These are phyloP conservation scores for Neotropicomus parvogracilis DNA, from an alignment of 1,284 basidiomycete genomes.

Conservation along the genomic window DNA sequence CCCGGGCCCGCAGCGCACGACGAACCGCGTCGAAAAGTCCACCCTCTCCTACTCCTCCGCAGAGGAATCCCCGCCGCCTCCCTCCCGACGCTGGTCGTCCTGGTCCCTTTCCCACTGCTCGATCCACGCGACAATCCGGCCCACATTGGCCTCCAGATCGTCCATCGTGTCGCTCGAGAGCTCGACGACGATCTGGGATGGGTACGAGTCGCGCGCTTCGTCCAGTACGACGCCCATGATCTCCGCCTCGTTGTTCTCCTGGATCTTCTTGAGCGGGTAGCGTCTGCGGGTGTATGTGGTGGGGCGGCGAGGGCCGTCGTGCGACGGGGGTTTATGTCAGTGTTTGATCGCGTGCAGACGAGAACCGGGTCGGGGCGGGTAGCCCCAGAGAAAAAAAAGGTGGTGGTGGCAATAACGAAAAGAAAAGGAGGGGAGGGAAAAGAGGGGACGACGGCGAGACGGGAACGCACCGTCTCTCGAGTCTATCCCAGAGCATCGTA, in stretches of 20 bases:
- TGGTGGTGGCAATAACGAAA: background rate
- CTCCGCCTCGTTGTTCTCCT: slow-evolving; percentile 98
- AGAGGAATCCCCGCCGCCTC: background rate
- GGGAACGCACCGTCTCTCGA: slow-evolving; percentile 83
- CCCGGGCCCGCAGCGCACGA: too few species aligned
- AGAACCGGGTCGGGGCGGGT: too few species aligned
- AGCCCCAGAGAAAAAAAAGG: too few species aligned
- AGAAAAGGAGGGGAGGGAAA: background rate
- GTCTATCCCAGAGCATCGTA: slow-evolving; percentile 82
- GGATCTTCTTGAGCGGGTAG: slow-evolving; percentile 90
- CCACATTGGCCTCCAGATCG: slow-evolving; percentile 85
- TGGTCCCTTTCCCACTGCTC: slow-evolving; percentile 68
- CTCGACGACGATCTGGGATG: slow-evolving; percentile 83
- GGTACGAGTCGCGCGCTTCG: slow-evolving; percentile 86
- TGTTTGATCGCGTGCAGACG: too few species aligned
- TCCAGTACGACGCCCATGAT: slow-evolving; percentile 94
- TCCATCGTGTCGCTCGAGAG: slow-evolving; percentile 76
- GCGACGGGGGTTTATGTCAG: too few species aligned
- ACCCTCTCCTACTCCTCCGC: too few species aligned
- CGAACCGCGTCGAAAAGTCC: too few species aligned
- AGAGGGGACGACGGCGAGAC: background rate
- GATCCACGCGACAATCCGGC: slow-evolving; percentile 85
- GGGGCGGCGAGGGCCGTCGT: too few species aligned
- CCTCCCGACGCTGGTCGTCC: too few species aligned
- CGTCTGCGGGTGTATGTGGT: slow-evolving; percentile 37